Conservation (phyloP, 495 filamentous ascomycete genomes). For the Astrothelium macrocarpum region DNA sequence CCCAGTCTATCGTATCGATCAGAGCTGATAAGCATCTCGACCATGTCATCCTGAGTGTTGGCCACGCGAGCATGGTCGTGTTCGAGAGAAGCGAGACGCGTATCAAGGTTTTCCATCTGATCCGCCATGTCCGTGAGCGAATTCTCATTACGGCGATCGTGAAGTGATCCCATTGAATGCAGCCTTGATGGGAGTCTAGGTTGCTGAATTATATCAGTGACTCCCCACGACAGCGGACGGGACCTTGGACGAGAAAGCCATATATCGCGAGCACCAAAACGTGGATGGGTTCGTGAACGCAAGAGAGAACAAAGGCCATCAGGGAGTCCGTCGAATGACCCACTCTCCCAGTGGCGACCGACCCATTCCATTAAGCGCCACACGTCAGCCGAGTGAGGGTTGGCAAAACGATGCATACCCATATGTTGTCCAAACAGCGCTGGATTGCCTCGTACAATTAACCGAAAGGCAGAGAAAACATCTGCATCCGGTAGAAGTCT, state of each 20-base stretch:
- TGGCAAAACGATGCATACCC: background rate
- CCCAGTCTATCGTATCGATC: background rate
- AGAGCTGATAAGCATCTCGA: background rate
- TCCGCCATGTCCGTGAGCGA: background rate
- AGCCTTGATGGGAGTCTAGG: background rate
- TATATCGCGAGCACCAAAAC: background rate
- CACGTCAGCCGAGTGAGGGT: background rate
- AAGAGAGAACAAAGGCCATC: background rate
- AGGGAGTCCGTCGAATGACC: background rate
- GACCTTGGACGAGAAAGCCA: background rate
- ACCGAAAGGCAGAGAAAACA: background rate
- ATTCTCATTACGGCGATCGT: background rate
- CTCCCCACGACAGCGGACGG: background rate
- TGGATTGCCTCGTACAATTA: background rate
- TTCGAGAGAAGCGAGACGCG: background rate
- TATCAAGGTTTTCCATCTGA: background rate
- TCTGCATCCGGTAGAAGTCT: background rate
- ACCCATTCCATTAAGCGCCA: constrained; percentile 1
- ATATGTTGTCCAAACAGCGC: background rate
- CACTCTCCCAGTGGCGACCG: background rate
- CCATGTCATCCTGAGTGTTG: background rate
- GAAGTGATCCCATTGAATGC: background rate
- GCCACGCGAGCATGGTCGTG: background rate
- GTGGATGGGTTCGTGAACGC: background rate
- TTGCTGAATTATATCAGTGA: background rate